Conservation (phyloP, 768 basidiomycete genomes). For the Leccinum obscurum region DNA sequence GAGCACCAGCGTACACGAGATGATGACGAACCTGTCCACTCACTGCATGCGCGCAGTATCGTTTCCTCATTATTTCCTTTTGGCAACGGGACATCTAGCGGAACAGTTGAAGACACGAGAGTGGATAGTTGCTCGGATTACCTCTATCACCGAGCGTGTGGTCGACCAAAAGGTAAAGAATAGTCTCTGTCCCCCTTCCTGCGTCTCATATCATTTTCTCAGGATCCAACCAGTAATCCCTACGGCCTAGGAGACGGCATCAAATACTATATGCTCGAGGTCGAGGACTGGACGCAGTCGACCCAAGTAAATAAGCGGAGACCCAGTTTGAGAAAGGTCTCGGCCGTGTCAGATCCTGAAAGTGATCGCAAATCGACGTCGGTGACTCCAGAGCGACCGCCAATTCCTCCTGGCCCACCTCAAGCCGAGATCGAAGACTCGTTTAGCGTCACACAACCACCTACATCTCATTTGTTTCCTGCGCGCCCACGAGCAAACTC, state of each 20-base stretch:
- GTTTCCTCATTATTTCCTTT: slow-evolving; percentile 96
- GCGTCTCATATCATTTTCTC: slow-evolving; percentile 6
- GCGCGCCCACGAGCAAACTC: slow-evolving; percentile 63
- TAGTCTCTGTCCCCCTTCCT: background rate
- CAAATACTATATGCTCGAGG: slow-evolving; percentile 92
- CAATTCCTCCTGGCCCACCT: slow-evolving; percentile 56
- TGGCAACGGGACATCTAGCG: slow-evolving; percentile 80
- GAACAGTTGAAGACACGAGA: slow-evolving; percentile 90
- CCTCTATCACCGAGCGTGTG: slow-evolving; percentile 81
- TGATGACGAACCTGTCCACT: background rate
- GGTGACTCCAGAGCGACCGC: slow-evolving; percentile 14
- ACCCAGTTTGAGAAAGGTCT: slow-evolving; percentile 50
- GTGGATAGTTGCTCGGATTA: slow-evolving; percentile 94
- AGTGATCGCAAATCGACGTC: slow-evolving; percentile 35
- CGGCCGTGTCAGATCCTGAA: slow-evolving; percentile 40
- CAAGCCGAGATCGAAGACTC: slow-evolving; percentile 74
- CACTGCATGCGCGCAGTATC: slow-evolving; percentile 55
- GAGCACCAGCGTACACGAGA: slow-evolving; percentile 24
- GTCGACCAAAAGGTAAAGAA: slow-evolving; percentile 68
- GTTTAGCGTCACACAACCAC: slow-evolving; percentile 61
- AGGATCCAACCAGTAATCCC: slow-evolving; percentile 88
- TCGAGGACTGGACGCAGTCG: slow-evolving; percentile 90
- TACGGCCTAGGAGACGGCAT: slow-evolving; percentile 85
- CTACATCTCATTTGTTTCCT: slow-evolving; percentile 69
- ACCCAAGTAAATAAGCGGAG: slow-evolving; percentile 60